Evolutionary conservation across 768 basidiomycete species (phyloP), one percentile per base, ranked within the genome.

Genomic region (Leucosporidium scottii): DNA sequence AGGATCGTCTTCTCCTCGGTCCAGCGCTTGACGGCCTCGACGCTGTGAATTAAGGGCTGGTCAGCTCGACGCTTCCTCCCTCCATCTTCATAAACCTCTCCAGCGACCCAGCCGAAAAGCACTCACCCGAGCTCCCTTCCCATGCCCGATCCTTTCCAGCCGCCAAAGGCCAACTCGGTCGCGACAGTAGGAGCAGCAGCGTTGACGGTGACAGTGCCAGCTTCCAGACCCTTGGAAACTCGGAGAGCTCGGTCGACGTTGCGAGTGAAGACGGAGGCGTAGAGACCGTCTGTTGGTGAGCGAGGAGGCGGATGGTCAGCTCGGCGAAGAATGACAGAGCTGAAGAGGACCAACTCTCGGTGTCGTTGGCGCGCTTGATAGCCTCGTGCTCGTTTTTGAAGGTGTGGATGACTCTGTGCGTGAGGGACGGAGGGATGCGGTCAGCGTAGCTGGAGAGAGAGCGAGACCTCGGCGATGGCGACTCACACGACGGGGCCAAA

Each of bases 181-280:
- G 78, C 74, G 36, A 47, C 21, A 31, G 36, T 8, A 18, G 63
- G 62, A 20, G 70, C 59, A 28, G 70, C 34, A 4, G 59, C 44
- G 74, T 80, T 80, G 88, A 92, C 5, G 49, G 53, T 59, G 58
- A 82, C 84, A 8, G 90, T 91, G 44, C 93, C 93, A 7, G 90
- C 87, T 74, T 89, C 83, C 68, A 96, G 80, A 65, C 79, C 82
- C 76, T 89, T 86, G 12, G 90, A 88, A 2, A 86, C 85, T 67
- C 81, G 79, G 62, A 93, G 79, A 1, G 89, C 91, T 34, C 87
- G 83, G 74, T 83, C 84, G 80, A 94, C 79, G 78, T 93, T 82
- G 75, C 84, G 81, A 48, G 88, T 86, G 82, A 92, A 94, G 61
- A 97, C 85, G 17, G 88, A 87, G 2, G 89, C 86, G 20, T 91